Conservation (phyloP, 345 rosid genomes). For the Citrus unshiu region DNA sequence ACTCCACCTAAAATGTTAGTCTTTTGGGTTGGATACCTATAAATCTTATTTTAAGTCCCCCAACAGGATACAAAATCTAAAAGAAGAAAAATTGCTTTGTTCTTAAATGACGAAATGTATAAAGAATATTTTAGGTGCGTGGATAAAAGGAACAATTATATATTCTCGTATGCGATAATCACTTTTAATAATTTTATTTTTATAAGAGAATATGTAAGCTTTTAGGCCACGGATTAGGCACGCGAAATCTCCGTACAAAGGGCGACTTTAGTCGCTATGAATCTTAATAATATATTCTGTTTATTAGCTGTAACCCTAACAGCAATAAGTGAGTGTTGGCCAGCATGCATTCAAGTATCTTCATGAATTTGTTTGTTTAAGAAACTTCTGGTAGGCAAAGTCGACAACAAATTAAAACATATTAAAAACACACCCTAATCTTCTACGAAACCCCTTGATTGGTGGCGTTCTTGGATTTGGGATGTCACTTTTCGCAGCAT, state of each 20-base stretch:
- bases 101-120: too few species aligned
- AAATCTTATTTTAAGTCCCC: too few species aligned
- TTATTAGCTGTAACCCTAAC: slow-evolving; percentile 1
- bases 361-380: neutral
- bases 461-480: neutral
- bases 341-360: neutral
- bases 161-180: neutral
- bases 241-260: neutral
- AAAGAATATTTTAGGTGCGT: neutral
- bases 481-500: neutral
- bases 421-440: too few species aligned
- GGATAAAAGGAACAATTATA: neutral
- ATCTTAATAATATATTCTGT: neutral
- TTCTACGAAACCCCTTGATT: neutral
- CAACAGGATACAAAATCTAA: too few species aligned
- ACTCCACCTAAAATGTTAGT: too few species aligned
- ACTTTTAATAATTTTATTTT: neutral
- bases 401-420: neutral
- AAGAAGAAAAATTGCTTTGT: too few species aligned
- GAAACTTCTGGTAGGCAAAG: neutral
- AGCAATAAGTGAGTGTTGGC: neutral
- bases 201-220: neutral
- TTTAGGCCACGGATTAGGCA: neutral
- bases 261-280: neutral
- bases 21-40: too few species aligned